Base-by-base conservation (phyloP, 345 rosid species). In the Arabidopsis arenosa region DNA sequence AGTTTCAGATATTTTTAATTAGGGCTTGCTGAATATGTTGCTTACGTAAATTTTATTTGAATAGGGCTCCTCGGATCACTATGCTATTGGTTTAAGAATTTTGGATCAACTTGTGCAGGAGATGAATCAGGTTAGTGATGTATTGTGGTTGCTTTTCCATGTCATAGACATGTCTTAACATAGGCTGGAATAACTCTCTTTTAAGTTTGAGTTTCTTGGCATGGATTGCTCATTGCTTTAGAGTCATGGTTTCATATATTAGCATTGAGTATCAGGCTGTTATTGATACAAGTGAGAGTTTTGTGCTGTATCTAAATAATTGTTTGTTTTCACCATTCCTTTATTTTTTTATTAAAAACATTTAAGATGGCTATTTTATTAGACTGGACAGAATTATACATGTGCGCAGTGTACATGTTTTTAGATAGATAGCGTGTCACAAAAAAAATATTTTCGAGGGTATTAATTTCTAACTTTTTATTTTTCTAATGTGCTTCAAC, bases 31-130 rank as follows among this genome's bases (percentile, higher is more conserved):
- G 23, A 73, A 60, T 43, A 63, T 18, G 52, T 55, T 75, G 48
- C 63, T 75, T 55, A 44, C 44, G 7, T 49, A 17, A 17, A 15
- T 64, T 56, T 32, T 75, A 10, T 76, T 36, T 80, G 21, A 49
- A 49, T 85, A 96, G 99, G 96, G 91, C 72, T 83, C 95, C 35
- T 80, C 97, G 9, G 87, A 85, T 82, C 97, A 93, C 80, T 93
- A 87, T 81, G 85, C 87, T 77, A 91, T 96, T 83, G 99, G 98
- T 49, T 82, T 96, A 88, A 93, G 89, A 90, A 93, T 96, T 78
- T 76, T 96, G 72, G 91, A 93, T 86, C 99, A 96, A 73, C 93
- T 96, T 35, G 98, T 96, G 39, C 88, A 91, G 79, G 99, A 96
- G 89, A 96, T 96, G 95, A 96, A 93, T 83, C 98, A 89, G 96